Evolutionary conservation across 2,329 filamentous ascomycete species (phyloP), one percentile per base, ranked within the genome.

Genomic region (Colletotrichum navitas): DNA sequence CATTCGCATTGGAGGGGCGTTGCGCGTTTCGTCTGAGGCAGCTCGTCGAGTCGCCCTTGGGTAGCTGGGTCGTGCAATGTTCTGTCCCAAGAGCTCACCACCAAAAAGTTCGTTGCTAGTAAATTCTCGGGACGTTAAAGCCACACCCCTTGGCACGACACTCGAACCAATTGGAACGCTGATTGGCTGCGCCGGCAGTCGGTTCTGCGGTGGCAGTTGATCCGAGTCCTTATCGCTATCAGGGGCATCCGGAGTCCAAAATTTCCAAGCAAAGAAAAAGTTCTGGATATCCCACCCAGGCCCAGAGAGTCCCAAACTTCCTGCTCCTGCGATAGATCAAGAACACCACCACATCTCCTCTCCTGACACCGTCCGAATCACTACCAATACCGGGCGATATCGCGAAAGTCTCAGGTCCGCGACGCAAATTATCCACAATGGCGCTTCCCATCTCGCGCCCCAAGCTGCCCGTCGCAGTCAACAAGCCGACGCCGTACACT

Each of bases 401-500:
- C 24, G 18, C 26, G 34, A 12, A 24, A n/a, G 1, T 8, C 5
- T 8, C 21, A 18, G 26, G 24, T 36, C 26, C 10, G 26, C 55
- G 61, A 55, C 11, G 75, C 72, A 66, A 51, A 71, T 24, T 52
- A 12, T 12, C 56, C 62, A 68, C 73, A 63, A 85, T 84, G 80
- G 77, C 83, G 36, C 72, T 81, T 63, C 74, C 81, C 55, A 75
- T 75, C 71, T 78, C 82, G 71, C 81, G 82, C 73, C 80, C 83
- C 73, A 88, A 88, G 78, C 84, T 90, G 70, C 87, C 90, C 55
- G 86, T 93, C 73, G 89, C 87, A 21, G 92, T 94, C 79, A 86
- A 91, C 73, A 97, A 97, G 83, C 92, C 94, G 5, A 97, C 93
- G 8, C 94, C 95, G 12, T 97, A 97, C 86, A 94, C 91, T 76